These are phyloP conservation scores for Rhodotorula sp. DNA, from an alignment of 1,284 basidiomycete genomes.

Conservation along the genomic window DNA sequence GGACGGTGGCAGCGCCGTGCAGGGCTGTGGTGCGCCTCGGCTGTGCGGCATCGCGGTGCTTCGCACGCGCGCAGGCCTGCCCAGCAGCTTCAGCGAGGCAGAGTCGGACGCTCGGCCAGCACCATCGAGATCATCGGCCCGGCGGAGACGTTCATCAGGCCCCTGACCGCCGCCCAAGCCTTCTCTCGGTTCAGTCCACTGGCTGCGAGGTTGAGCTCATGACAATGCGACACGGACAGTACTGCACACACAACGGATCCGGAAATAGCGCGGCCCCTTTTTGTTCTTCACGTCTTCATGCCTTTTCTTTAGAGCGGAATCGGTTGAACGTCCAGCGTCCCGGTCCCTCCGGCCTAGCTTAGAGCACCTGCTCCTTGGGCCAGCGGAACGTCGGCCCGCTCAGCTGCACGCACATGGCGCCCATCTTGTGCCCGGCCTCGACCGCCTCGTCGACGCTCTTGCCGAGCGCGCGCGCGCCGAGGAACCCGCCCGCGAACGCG, in stretches of 20 bases:
- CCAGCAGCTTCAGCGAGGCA: no score
- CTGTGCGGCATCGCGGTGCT: no score
- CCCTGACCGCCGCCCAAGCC: no score
- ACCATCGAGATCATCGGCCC: no score
- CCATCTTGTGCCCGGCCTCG: constrained; percentile 85
- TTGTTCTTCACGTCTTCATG: not conserved
- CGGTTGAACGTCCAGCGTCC: constrained; percentile 35
- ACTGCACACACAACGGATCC: not conserved
- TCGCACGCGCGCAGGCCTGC: no score
- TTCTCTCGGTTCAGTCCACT: no score
- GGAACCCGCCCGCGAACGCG: constrained; percentile 95
- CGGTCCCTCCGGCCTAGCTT: constrained; percentile 36
- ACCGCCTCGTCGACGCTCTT: constrained; percentile 78
- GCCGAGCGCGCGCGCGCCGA: constrained; percentile 80
- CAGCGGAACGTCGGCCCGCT: constrained; percentile 58
- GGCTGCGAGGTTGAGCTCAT: no score
- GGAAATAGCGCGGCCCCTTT: not conserved
- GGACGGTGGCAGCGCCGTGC: no score
- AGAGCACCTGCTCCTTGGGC: constrained; percentile 72
- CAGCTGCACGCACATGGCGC: constrained; percentile 82
- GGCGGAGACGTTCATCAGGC: no score
- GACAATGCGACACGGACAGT: not conserved
- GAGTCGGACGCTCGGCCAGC: no score
- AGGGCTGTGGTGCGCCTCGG: no score
- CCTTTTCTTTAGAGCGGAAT: no score